Base-by-base conservation (phyloP, 148 eudicot species). In the Bassia scoparia region DNA sequence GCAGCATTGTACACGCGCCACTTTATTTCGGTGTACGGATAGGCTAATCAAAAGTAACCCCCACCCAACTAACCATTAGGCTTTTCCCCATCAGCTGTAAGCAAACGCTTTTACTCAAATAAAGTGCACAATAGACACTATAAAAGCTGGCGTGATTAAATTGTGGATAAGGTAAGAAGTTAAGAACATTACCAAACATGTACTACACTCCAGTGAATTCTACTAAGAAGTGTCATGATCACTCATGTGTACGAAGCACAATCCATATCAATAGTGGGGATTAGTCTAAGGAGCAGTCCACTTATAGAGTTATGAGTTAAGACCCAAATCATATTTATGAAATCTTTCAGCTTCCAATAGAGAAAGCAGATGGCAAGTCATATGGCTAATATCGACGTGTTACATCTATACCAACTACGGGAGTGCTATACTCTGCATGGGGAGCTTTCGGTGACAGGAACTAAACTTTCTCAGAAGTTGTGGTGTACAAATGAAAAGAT, bases 301-400 rank as follows among this genome's bases (percentile, higher is more conserved):
- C 27, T n/a, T 34, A 49, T 30, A 48, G 15, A 13, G 8, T 48
- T 21, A 20, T 20, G 24, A 52, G 24, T 52, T 20, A 11, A 1
- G 12, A 1, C 31, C 35, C 23, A 21, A 58, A 71, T 71, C 74
- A 38, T 5, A 21, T 44, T 18, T 43, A 41, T 14, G 20, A 71
- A 18, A 43, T 33, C 21, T 55, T 29, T 71, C 27, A 71, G 29
- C 54, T 59, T 21, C 41, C 67, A 71, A 59, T 23, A 59, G 38
- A 59, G n/a, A 31, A 29, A 59, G 49, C 38, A 71, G 1, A 59
- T 43, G 60, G 43, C 54, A 21, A 27, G 48, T 1, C 33, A 69
- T 31, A 24, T 31, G 56, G 74, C 54, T 71, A 27, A 38, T 7
- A 13, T 50, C 20, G 48, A 29, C 23, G 8, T 27, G 50, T 21